Percentiles rank a stretch among this genome's conserved stretches.
Conservation (phyloP, 2,329 filamentous ascomycete genomes). For the Sporothrix dimorphospora region DNA sequence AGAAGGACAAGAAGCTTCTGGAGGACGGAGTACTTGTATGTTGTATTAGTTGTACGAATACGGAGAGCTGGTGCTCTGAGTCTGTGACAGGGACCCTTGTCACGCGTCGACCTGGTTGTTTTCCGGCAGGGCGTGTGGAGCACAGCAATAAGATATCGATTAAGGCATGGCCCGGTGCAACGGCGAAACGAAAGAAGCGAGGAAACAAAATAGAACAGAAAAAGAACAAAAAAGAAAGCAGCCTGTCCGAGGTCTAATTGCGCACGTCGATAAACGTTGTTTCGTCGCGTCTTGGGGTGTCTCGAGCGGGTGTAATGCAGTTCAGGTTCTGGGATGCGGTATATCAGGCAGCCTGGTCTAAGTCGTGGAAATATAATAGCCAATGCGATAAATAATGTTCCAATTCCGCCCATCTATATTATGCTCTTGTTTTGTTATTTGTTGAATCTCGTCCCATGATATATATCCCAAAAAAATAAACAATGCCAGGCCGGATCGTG, state of each 20-base stretch:
- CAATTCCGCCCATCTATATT: constrained; percentile 13
- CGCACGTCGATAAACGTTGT: not conserved
- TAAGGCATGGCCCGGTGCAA: not conserved
- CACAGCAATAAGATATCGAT: constrained; percentile 4
- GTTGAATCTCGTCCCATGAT: constrained; percentile 25
- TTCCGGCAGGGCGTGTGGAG: constrained; percentile 5
- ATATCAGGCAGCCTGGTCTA: not conserved
- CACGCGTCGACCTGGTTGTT: not conserved
- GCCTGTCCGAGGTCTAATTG: not conserved
- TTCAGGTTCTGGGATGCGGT: not conserved
- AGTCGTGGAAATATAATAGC: not conserved
- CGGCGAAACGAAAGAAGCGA: not conserved
- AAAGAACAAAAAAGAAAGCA: not conserved
- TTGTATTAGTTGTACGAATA: not conserved
- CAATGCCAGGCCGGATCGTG: constrained; percentile 16
- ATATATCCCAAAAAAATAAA: not conserved
- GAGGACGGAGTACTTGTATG: not conserved
- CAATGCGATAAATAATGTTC: not conserved
- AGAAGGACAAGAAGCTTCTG: constrained; percentile 2
- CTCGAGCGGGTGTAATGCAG: not conserved
- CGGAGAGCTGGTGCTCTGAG: not conserved
- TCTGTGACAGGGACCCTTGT: not conserved
- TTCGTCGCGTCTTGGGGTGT: constrained; percentile 17
- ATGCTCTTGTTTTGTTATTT: constrained; percentile 18
- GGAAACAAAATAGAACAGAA: not conserved